Base-by-base conservation (phyloP, 768 basidiomycete species). In the Clitopilus passeckerianus region DNA sequence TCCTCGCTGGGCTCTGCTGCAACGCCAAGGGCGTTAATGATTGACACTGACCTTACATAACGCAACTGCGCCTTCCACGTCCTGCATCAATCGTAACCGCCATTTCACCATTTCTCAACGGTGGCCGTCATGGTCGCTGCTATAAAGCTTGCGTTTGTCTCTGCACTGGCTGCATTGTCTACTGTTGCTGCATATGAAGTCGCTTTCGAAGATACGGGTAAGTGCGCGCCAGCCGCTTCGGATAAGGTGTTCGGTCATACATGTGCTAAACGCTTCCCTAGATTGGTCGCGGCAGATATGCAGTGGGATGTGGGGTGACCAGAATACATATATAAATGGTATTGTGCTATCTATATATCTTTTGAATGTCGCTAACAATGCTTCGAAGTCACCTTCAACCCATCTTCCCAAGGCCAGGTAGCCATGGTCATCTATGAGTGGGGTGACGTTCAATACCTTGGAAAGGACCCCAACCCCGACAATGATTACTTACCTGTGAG, bases 391-490 rank as follows among this genome's bases (percentile, higher is more conserved):
- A 86, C 86, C 4, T 98, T 98, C 75, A 86, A 91, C 65, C 70
- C 77, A 16, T 66, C 79, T 5, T 94, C 94, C 2, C 78, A 86
- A 66, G 96, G 96, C 35, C 91, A 96, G 72, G 77, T 97, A 18
- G 93, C 96, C 24, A 87, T 97, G 81, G 90, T 96, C 57, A 86
- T 99, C 22, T 99, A 98, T 68, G 96, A 98, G 74, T 99, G 95
- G 95, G 71, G 79, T 27, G 97, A 99, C 68, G 86, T 87, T 56
- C 74, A 79, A 52, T 95, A 91, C 69, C 80, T 99, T 2, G 97
- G 97, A 34, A 86, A 81, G 69, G 74, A 79, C 52, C 85, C 86
- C 30, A 84, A 85, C 5, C 61, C 72, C 33, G 72, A 69, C 5
- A 79, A 85, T 62, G 80, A 84, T 37, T 75, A 77, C 58, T 67